Evolutionary conservation across 352 stramenopile genomes (phyloP).

Genomic region (Globisporangium acanthophoron): DNA sequence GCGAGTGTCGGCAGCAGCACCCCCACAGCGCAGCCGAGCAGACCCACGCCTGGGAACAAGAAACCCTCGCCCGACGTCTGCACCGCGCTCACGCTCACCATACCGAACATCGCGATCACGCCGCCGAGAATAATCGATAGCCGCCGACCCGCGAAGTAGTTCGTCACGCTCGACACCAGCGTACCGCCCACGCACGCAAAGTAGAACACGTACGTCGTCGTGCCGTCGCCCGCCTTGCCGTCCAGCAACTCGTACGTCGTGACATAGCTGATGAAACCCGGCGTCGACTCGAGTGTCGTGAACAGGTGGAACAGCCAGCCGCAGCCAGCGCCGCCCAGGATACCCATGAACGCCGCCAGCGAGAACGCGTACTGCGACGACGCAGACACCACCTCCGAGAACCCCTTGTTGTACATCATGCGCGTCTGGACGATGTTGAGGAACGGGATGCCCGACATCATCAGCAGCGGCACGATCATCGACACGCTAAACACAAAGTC

Average conservation of each 20-base stretch:
- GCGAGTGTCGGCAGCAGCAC: slow-evolving; percentile 63
- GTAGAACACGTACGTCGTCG: slow-evolving; percentile 53
- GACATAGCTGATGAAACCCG: slow-evolving; percentile 65
- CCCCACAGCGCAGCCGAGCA: slow-evolving; percentile 54
- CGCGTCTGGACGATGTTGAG: slow-evolving; percentile 77
- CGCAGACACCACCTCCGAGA: slow-evolving; percentile 74
- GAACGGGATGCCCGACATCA: slow-evolving; percentile 71
- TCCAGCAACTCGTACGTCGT: slow-evolving; percentile 49
- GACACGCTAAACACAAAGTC: slow-evolving; percentile 68
- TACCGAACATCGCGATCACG: slow-evolving; percentile 56
- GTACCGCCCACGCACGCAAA: slow-evolving; percentile 39
- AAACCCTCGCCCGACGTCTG: slow-evolving; percentile 37
- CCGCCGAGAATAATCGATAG: slow-evolving; percentile 56
- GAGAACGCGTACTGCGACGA: slow-evolving; percentile 79
- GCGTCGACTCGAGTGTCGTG: slow-evolving; percentile 54
- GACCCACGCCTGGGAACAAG: slow-evolving; percentile 49
- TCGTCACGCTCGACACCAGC: slow-evolving; percentile 45
- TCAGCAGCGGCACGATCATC: slow-evolving; percentile 58
- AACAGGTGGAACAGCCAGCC: slow-evolving; percentile 69
- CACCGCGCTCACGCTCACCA: slow-evolving; percentile 47
- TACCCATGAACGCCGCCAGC: slow-evolving; percentile 55
- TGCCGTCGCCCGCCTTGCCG: slow-evolving; percentile 51
- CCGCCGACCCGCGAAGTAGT: slow-evolving; percentile 58
- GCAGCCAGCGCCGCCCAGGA: slow-evolving; percentile 50
- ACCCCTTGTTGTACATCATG: slow-evolving; percentile 87